Conservation (phyloP, 2,329 filamentous ascomycete genomes). For the Diaporthe ilicicola region DNA sequence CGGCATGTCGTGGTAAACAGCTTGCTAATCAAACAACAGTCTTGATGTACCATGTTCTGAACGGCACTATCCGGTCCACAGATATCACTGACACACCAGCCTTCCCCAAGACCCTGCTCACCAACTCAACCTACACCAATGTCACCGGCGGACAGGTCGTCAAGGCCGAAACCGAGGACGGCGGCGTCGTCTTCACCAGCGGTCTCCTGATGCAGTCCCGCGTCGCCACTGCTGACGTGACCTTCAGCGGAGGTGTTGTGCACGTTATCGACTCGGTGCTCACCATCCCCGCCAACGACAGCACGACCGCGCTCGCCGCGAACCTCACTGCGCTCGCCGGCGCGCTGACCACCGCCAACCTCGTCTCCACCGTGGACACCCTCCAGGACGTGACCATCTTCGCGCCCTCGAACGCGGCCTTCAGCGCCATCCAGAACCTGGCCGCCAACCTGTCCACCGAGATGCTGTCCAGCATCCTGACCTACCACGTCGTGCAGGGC, state of each 20-base stretch:
- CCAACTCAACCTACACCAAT: conserved; percentile 60
- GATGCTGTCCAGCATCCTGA: conserved; percentile 61
- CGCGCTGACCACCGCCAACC: conserved; percentile 53
- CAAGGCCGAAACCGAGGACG: conserved; percentile 50
- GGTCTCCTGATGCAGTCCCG: conserved; percentile 59
- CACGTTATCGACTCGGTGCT: conserved; percentile 61
- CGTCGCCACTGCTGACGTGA: conserved; percentile 58
- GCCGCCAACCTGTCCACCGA: conserved; percentile 55
- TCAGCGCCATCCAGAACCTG: conserved; percentile 63
- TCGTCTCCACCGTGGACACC: conserved; percentile 51
- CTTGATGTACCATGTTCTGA: conserved; percentile 66
- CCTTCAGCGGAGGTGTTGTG: conserved; percentile 63
- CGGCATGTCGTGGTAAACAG: background rate
- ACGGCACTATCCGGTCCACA: conserved; percentile 53
- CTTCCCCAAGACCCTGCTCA: conserved; percentile 55
- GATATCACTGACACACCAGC: conserved; percentile 41
- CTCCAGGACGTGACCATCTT: conserved; percentile 68
- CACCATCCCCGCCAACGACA: conserved; percentile 53
- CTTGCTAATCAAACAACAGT: conserved; percentile 39
- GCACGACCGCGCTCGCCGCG: conserved; percentile 49
- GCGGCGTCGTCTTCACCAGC: conserved; percentile 58
- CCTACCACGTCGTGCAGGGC: conserved; percentile 70
- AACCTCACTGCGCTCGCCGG: conserved; percentile 57
- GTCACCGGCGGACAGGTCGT: conserved; percentile 69
- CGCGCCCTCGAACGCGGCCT: conserved; percentile 68